Evolutionary conservation across 495 filamentous ascomycete genomes (phyloP).

Genomic region (Cladorrhinum samala): DNA sequence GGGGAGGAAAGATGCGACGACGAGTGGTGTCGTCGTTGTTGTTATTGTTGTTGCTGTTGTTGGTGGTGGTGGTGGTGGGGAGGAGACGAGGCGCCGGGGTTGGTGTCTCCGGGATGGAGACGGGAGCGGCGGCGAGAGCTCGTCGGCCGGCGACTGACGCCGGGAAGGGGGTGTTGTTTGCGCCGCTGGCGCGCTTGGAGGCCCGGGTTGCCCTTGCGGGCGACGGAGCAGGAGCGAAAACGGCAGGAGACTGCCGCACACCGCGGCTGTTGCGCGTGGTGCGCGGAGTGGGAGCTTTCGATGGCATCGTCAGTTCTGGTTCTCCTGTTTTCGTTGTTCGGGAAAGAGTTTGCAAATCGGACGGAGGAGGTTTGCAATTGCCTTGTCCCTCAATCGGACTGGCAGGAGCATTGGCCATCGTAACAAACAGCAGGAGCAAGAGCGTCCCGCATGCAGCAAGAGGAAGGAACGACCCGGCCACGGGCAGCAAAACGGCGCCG

Average conservation of each 20-base stretch:
- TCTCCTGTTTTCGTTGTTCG: background rate
- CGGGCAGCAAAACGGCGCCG: no score
- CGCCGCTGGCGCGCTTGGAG: background rate
- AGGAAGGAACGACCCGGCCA: no score
- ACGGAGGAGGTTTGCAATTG: background rate
- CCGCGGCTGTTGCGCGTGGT: slow-evolving; percentile 25
- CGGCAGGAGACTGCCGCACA: slow-evolving; percentile 8
- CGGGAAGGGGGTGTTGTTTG: background rate
- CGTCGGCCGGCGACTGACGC: no score
- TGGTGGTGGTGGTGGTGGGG: background rate
- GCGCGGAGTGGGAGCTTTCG: slow-evolving; percentile 19
- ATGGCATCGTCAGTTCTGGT: slow-evolving; percentile 5
- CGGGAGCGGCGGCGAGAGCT: background rate
- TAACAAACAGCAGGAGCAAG: no score
- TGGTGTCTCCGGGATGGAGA: slow-evolving; percentile 2
- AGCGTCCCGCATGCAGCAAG: no score
- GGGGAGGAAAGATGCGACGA: slow-evolving; percentile 7
- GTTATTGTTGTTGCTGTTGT: background rate
- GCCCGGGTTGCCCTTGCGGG: background rate
- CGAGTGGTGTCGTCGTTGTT: background rate
- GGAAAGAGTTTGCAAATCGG: no score
- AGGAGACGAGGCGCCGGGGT: background rate
- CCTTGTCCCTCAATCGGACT: no score
- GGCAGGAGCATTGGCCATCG: background rate
- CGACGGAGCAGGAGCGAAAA: background rate